Evolutionary conservation across 2,329 filamentous ascomycete species (phyloP), one percentile per base, ranked within the genome.

Genomic region (Paecilomyces fulvus): DNA sequence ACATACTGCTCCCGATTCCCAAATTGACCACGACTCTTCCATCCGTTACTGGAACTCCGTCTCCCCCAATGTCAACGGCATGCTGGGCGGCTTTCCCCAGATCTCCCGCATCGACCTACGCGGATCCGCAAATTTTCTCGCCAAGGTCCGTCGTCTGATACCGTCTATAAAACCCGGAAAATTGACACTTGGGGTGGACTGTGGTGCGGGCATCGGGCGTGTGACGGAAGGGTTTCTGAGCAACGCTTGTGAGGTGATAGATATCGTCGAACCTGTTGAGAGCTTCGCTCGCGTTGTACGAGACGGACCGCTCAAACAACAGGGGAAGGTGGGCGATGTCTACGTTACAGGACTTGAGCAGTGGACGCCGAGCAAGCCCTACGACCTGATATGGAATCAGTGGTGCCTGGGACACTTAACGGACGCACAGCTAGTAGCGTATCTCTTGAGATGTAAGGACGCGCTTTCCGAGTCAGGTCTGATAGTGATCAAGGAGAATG

Each of bases 321-420:
- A 73, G 2, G 80, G 77, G 0, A 80, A 79, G 48, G 70, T 83
- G 0, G 87, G 87, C 1, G 74, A 79, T 21, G 80, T 95, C 17
- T 87, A 83, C 73, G 90, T 88, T 61, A 73, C 86, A 1, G 89
- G 90, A 0, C 75, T 95, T 0, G 87, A 95, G 70, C 79, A 81
- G 28, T 95, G 89, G 89, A 77, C 80, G 0, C 73, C 70, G 3
- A 60, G 60, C 52, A 71, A 72, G 8, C 69, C 73, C 52, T 96
- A 96, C 71, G 87, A 92, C 68, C 71, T 96, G 50, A 84, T 96
- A 59, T 96, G 90, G 89, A 87, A 83, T 54, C 92, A 96, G 72
- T 96, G 92, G 91, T 96, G 91, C 71, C 73, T 92, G 7, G 88
- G 89, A 23, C 87, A 96, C 70, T 75, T 96, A 55, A 90, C 83